Evolutionary conservation across 1,139 yeast species (phyloP), one percentile per base, ranked within the genome.

Genomic region (Nakaseomyces sp.): DNA sequence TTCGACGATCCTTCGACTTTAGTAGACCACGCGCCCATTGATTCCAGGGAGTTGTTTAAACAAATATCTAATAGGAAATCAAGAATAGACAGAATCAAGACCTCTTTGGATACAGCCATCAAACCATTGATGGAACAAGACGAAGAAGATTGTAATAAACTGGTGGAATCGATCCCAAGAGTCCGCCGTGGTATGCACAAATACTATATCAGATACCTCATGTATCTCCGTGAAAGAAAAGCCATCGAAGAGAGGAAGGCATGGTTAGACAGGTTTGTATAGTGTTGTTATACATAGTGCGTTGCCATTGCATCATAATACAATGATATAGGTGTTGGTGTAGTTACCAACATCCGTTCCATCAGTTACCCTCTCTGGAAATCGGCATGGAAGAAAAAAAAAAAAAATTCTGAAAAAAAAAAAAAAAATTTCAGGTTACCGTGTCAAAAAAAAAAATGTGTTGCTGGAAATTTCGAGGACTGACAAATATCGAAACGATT

Each of bases 191-290:
- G 12, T 13, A 9, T 18, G 24, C 24, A 32, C 24, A 32, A 32
- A 4, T 32, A 32, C n/a, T 18, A 32, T 4, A 32, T 32, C 13
- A 17, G 36, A 4, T 32, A 32, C 24, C 24, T 32, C 24, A 32
- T 32, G 36, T 32, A n/a, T 12, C 36, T 32, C 3, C 36, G 36
- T 7, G 36, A 32, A 32, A 32, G 18, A 4, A 32, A 32, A 13
- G 24, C 36, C 24, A 32, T 32, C 12, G 24, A 32, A 18, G 36
- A 32, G 12, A 22, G 36, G 7, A 32, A 18, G 12, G 7, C 20
- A 4, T 32, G 36, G 36, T 15, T 32, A n/a, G 24, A 32, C 5
- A 7, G 13, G 13, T 32, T 32, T 5, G n/a, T 12, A 32, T 17
- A 19, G 4, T 9, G 4, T 4, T 5, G n/a, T n/a, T n/a, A n/a